Percentiles rank a stretch among this genome's conserved stretches.
These are phyloP conservation scores for Phytophthora sansomeana DNA, from an alignment of 352 stramenopile genomes.

Conservation along the genomic window DNA sequence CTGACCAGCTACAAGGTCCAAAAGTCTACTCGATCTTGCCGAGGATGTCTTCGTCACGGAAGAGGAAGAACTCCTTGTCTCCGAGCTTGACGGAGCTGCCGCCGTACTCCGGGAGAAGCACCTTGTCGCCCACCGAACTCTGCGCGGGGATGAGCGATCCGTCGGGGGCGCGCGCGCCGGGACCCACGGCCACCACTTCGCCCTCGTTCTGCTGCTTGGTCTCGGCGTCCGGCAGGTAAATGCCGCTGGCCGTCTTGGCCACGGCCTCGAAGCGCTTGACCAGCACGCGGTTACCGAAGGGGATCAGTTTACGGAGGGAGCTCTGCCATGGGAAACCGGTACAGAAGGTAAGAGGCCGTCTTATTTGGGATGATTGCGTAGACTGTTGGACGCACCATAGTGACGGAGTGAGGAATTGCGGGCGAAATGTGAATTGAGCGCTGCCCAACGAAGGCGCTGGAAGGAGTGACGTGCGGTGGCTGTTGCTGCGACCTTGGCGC, in stretches of 20 bases:
- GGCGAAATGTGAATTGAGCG: conserved; percentile 40
- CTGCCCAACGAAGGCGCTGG: not conserved
- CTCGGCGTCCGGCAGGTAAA: conserved; percentile 94
- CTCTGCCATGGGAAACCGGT: conserved; percentile 32
- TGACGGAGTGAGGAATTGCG: conserved; percentile 26
- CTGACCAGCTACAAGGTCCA: too few relatives aligned
- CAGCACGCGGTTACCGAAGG: conserved; percentile 96
- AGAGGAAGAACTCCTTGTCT: conserved; percentile 94
- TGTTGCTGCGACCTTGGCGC: conserved; percentile 27
- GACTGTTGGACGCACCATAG: conserved; percentile 25
- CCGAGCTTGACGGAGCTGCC: conserved; percentile 93
- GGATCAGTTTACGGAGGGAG: conserved; percentile 91
- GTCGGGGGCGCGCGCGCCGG: conserved; percentile 90
- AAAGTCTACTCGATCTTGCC: conserved; percentile 93
- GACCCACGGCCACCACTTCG: conserved; percentile 94
- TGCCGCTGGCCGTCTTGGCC: conserved; percentile 93
- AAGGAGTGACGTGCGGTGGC: conserved; percentile 13
- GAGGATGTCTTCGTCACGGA: conserved; percentile 97
- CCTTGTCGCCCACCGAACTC: conserved; percentile 93
- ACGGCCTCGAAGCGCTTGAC: conserved; percentile 93
- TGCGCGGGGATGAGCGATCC: conserved; percentile 90
- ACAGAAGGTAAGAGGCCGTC: not conserved
- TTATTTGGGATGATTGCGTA: not conserved
- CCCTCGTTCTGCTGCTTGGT: conserved; percentile 95
- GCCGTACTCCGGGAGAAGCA: conserved; percentile 97